Conservation (phyloP, 169 alveolate genomes). For the Theileria orientalis region DNA sequence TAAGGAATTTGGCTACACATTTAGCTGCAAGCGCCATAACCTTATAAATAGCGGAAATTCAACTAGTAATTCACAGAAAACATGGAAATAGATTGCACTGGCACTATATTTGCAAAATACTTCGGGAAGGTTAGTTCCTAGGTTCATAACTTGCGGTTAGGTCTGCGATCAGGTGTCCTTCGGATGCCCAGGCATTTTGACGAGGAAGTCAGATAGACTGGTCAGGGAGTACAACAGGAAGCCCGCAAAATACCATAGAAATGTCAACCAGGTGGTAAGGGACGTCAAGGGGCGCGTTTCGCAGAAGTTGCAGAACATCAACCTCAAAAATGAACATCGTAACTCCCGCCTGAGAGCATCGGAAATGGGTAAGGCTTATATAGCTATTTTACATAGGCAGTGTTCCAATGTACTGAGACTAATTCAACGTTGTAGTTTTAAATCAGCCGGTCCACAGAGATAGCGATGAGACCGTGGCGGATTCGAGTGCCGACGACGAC, state of each 20-base stretch:
- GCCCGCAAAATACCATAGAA: not conserved
- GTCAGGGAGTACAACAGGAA: slow-evolving; percentile 13
- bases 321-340: not conserved
- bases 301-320: not conserved
- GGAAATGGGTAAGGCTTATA: not conserved
- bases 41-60: too few species aligned
- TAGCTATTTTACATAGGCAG: not conserved
- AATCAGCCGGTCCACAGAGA: too few species aligned
- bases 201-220: not conserved
- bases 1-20: too few species aligned
- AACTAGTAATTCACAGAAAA: not conserved
- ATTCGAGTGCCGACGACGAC: too few species aligned
- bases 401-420: too few species aligned
- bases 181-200: not conserved
- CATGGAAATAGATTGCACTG: slow-evolving; percentile 38
- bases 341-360: not conserved
- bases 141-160: not conserved
- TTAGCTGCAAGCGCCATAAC: too few species aligned
- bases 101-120: slow-evolving; percentile 9
- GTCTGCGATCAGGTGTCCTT: not conserved
- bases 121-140: slow-evolving; percentile 26
- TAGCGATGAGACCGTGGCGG: too few species aligned
- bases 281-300: not conserved
- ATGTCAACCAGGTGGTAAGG: not conserved
- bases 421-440: too few species aligned